Evolutionary conservation across 495 filamentous ascomycete genomes (phyloP), one percentile per base, ranked within the genome.

Genomic region (Cudoniella acicularis): DNA sequence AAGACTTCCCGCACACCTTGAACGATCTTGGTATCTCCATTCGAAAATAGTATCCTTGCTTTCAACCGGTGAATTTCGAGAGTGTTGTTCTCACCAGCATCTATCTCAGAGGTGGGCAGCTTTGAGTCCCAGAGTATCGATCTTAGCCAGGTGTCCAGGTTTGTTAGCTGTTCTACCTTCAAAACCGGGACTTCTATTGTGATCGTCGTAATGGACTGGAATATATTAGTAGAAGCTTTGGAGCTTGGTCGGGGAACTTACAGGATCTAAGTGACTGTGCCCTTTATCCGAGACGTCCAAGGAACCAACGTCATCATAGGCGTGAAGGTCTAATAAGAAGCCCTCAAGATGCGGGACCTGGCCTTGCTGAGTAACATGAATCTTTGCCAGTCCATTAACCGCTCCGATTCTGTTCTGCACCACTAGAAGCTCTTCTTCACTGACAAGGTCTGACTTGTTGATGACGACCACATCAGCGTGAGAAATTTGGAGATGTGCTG

Each of bases 401-500:
- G 88, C 83, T 30, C 74, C 69, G 43, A 98, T 82, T 36, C 93
- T 79, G 25, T 83, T 78, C 59, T 74, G 74, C 6, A 96, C 85
- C 1, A 59, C 69, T 10, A 81, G 73, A 11, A 98, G 74, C 60
- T 96, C 85, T 10, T 81, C 71, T 0, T 75, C 65, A 13, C 80
- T 81, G n/a, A 98, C 91, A 0, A 96, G 74, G 68, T 98, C 94
- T n/a, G 83, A 78, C 70, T 98, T 98, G 72, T 98, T 98, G 46
- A 98, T 80, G 42, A 98, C 82, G 18, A 98, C 81, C 16, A 96
- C 90, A 73, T 98, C 94, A n/a, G 94, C 95, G 68, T 97, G 92
- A 1, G 90, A 95, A 42, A 98, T 96, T 65, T 98, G 94, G 59
- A 97, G 81, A 72, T 98, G 93, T 21, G 95, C 95, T 45, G 89